phyloP scores from a whole-genome alignment of 768 basidiomycete genomes.

The Rhodocollybia butyracea region DNA sequence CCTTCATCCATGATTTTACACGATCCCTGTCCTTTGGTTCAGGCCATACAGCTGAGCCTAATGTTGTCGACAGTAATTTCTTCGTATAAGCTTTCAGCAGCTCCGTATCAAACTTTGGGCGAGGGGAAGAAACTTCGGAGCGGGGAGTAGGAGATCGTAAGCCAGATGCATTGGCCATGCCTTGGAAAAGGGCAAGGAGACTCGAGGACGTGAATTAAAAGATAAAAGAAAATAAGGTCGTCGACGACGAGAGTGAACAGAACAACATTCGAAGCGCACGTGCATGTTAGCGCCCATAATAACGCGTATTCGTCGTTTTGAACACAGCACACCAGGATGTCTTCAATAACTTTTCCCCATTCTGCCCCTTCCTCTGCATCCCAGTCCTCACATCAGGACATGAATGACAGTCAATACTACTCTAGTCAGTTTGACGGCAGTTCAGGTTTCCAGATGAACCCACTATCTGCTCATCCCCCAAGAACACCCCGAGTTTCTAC shows the following conservation, averaged over 20 bases:
- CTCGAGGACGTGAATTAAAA: neutral
- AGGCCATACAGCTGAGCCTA: conserved; percentile 65
- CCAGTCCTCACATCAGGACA: conserved; percentile 37
- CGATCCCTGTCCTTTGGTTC: conserved; percentile 66
- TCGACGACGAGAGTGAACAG: neutral
- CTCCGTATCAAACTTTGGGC: conserved; percentile 69
- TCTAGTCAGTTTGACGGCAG: conserved; percentile 55
- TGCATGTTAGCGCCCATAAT: too few species aligned
- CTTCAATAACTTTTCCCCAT: conserved; percentile 61
- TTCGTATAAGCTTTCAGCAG: conserved; percentile 77
- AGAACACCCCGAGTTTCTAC: conserved; percentile 67
- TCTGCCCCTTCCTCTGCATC: conserved; percentile 32
- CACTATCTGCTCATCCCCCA: conserved; percentile 74
- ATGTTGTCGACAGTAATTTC: conserved; percentile 69
- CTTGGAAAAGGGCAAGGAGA: neutral
- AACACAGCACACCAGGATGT: too few species aligned
- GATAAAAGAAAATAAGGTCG: neutral
- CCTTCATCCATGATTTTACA: conserved; percentile 74
- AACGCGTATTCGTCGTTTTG: too few species aligned
- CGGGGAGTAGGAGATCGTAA: conserved; percentile 64
- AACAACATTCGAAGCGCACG: neutral
- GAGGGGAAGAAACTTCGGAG: conserved; percentile 56
- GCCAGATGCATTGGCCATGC: conserved; percentile 30
- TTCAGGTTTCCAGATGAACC: conserved; percentile 77
- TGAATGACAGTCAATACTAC: conserved; percentile 45